Base-by-base conservation (phyloP, 2,329 filamentous ascomycete species). In the Epichloe coenophiala region DNA sequence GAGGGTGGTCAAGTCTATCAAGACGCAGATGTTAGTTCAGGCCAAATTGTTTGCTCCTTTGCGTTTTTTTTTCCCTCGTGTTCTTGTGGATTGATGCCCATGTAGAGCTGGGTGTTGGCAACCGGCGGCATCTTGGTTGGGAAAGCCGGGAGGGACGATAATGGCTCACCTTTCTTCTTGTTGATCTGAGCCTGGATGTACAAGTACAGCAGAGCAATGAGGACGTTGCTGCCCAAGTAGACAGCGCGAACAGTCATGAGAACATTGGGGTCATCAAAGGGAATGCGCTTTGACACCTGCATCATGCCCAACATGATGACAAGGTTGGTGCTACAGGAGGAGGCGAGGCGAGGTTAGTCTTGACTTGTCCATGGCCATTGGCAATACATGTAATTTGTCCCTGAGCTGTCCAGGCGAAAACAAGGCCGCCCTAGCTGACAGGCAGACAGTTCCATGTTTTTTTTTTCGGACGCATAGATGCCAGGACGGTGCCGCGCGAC, bases 231-330 rank as follows among this genome's bases (percentile, higher is more conserved):
- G 53, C 68, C 64, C 36, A 76, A 62, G 63, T 81, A 81, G 55
- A 73, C 59, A 45, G 69, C 75, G 59, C 78, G 78, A 59, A 77
- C 73, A 35, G 69, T 61, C 65, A 77, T 80, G 59, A 81, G 75
- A 19, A 78, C 73, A 45, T 71, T 68, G 43, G 78, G 88, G 65
- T 97, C 84, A 33, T 97, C 91, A 63, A 97, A 95, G 46, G 90
- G 88, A 55, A 98, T 83, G 71, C 84, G 88, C 80, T 97, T 97
- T 61, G 89, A 86, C 55, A 95, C 86, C 78, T 96, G 91, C 88
- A 97, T 96, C 85, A 96, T 94, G 66, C 87, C 86, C 60, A 95
- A 81, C 74, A 95, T 90, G 83, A 95, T 89, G 74, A 88, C 76
- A 68, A 95, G 78, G 78, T 95, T 95, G 69, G 86, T 88, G 63